Conservation (phyloP, 2,329 filamentous ascomycete genomes). For the Xylaria sp. region DNA sequence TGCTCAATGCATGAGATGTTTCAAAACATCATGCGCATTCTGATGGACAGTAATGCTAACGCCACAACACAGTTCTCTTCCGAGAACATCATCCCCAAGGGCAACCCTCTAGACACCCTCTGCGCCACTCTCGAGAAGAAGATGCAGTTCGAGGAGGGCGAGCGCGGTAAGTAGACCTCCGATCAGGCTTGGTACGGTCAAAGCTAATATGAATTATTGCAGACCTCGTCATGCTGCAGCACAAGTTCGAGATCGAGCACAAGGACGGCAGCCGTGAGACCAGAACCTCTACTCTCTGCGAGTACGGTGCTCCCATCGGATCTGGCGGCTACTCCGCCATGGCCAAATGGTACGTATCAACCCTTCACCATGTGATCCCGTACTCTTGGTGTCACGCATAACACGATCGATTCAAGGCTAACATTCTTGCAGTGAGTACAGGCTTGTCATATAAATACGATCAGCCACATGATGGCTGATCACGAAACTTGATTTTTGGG, state of each 20-base stretch:
- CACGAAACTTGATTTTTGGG: not conserved
- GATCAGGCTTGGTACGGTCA: not conserved
- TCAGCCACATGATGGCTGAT: not conserved
- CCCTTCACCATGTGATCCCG: slow-evolving; percentile 33
- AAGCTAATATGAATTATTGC: not conserved
- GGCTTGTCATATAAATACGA: not conserved
- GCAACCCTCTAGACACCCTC: slow-evolving; percentile 84
- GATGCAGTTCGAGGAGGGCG: slow-evolving; percentile 78
- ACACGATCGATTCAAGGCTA: not conserved
- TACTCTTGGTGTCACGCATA: not conserved
- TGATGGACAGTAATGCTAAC: slow-evolving; percentile 26
- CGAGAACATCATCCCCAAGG: slow-evolving; percentile 29
- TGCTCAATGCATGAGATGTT: not conserved
- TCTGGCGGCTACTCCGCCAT: slow-evolving; percentile 76
- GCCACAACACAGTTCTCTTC: slow-evolving; percentile 2
- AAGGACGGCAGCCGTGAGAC: slow-evolving; percentile 74
- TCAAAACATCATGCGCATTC: too few species aligned
- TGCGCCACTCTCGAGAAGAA: slow-evolving; percentile 86
- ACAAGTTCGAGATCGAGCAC: slow-evolving; percentile 80
- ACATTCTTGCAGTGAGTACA: slow-evolving; percentile 5
- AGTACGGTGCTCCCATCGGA: slow-evolving; percentile 61
- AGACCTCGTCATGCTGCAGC: slow-evolving; percentile 38
- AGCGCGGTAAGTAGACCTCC: slow-evolving; percentile 40
- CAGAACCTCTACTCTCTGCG: slow-evolving; percentile 71
- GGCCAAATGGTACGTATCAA: slow-evolving; percentile 49